A percentile compares a stretch with the other conserved stretches of the same genome.
These are phyloP conservation scores for Sonneratia alba DNA, from an alignment of 345 rosid genomes.

Conservation along the genomic window DNA sequence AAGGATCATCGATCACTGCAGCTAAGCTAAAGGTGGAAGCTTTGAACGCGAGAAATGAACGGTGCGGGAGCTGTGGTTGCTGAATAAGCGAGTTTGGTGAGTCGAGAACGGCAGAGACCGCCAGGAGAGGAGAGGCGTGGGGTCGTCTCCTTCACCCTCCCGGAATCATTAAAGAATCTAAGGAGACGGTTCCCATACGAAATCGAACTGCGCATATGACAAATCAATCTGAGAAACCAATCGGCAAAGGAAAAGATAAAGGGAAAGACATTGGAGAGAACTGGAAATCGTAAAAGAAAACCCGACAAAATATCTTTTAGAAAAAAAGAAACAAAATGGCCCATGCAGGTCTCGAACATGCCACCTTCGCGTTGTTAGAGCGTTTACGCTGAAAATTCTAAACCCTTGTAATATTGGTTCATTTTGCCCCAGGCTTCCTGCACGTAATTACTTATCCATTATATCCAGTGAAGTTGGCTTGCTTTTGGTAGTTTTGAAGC, in stretches of 20 bases:
- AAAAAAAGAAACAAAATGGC: constrained; percentile 12
- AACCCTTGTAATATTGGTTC: too few relatives aligned
- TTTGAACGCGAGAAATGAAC: background rate
- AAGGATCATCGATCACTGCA: constrained; percentile 44
- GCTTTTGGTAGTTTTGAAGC: too few relatives aligned
- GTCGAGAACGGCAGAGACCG: background rate
- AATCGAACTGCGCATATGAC: too few relatives aligned
- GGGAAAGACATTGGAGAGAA: too few relatives aligned
- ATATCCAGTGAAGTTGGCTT: too few relatives aligned
- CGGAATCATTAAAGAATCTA: background rate
- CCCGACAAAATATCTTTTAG: too few relatives aligned
- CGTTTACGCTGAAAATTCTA: too few relatives aligned
- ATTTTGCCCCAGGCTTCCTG: too few relatives aligned
- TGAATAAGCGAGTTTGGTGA: constrained; percentile 2
- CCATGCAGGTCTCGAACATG: constrained; percentile 47
- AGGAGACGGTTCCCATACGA: background rate
- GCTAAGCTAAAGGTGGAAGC: background rate
- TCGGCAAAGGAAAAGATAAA: too few relatives aligned
- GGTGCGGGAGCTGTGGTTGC: background rate
- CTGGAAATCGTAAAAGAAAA: too few relatives aligned
- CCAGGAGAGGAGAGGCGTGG: background rate
- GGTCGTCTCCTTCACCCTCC: background rate
- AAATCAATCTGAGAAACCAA: too few relatives aligned
- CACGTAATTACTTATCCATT: too few relatives aligned
- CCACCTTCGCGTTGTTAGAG: constrained; percentile 90